Percentiles rank a stretch among this genome's conserved stretches.
These are phyloP conservation scores for Mimosa bimucronata DNA, from an alignment of 306 rosid genomes.

Conservation along the genomic window DNA sequence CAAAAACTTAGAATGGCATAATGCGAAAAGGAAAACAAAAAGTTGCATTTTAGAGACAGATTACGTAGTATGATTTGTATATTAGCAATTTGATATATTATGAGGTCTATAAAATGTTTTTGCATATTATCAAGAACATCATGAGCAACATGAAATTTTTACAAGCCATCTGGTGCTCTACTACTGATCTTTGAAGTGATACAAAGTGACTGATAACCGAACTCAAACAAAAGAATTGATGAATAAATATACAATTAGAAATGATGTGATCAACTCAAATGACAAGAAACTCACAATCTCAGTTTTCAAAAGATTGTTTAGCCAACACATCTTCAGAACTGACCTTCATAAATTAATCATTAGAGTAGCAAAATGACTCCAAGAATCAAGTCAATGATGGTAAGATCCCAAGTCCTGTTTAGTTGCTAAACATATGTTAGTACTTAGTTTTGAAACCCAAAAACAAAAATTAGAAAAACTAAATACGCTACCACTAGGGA, in stretches of 20 bases:
- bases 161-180: not conserved
- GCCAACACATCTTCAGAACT: conserved; percentile 71
- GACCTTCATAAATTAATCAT: conserved; percentile 25
- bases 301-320: conserved; percentile 71
- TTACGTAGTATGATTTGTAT: not conserved
- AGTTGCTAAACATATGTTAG: not conserved
- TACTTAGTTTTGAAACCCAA: not conserved
- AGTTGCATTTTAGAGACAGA: not conserved
- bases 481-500: too few relatives aligned
- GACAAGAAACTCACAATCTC: conserved; percentile 64
- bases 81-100: not conserved
- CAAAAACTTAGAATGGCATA: too few relatives aligned
- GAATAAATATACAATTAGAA: conserved; percentile 4
- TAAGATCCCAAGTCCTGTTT: not conserved
- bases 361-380: not conserved
- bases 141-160: not conserved
- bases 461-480: not conserved
- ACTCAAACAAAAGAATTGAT: too few relatives aligned
- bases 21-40: too few relatives aligned
- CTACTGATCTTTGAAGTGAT: not conserved
- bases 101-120: not conserved
- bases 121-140: not conserved
- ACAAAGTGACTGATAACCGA: not conserved
- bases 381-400: not conserved
- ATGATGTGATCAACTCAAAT: not conserved